Percentiles rank a stretch among this genome's conserved stretches.
These are phyloP conservation scores for Neurospora sp. DNA, from an alignment of 2,329 filamentous ascomycete species.

Conservation along the genomic window DNA sequence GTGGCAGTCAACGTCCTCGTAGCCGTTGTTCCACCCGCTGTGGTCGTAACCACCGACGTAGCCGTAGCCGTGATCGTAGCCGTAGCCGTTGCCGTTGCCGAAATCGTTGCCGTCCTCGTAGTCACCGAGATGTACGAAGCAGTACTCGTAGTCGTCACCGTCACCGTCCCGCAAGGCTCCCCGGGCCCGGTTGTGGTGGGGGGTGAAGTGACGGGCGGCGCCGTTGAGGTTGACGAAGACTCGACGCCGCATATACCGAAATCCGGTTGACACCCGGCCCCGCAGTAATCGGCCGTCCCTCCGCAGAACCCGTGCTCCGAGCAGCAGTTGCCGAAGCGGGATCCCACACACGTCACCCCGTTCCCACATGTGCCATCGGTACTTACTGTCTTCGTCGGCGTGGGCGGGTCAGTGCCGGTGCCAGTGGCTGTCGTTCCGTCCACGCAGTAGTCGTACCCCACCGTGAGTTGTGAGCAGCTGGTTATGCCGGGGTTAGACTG, in stretches of 20 bases:
- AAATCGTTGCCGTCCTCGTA: neutral
- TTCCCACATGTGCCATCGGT: constrained; percentile 15
- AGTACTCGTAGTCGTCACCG: neutral
- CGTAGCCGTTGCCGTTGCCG: neutral
- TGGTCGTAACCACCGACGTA: neutral
- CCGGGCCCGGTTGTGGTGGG: neutral
- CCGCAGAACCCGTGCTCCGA: constrained; percentile 18
- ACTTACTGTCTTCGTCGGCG: constrained; percentile 6
- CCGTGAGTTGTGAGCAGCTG: constrained; percentile 12
- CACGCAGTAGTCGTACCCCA: constrained; percentile 13
- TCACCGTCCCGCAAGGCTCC: neutral
- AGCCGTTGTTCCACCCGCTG: neutral
- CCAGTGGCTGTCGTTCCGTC: constrained; percentile 6
- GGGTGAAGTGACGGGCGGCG: neutral
- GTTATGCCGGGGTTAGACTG: constrained; percentile 12
- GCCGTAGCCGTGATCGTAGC: neutral
- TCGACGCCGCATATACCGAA: constrained; percentile 12
- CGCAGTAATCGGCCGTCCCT: constrained; percentile 16
- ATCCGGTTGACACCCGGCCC: constrained; percentile 13
- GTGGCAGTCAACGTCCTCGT: neutral
- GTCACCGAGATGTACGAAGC: neutral
- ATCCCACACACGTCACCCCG: constrained; percentile 15
- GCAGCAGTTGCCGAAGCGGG: constrained; percentile 16
- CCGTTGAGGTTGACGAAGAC: neutral
- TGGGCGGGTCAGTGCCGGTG: neutral